Evolutionary conservation across 2,329 filamentous ascomycete species (phyloP), one percentile per base, ranked within the genome.

Genomic region (Epichloe sylvatica): DNA sequence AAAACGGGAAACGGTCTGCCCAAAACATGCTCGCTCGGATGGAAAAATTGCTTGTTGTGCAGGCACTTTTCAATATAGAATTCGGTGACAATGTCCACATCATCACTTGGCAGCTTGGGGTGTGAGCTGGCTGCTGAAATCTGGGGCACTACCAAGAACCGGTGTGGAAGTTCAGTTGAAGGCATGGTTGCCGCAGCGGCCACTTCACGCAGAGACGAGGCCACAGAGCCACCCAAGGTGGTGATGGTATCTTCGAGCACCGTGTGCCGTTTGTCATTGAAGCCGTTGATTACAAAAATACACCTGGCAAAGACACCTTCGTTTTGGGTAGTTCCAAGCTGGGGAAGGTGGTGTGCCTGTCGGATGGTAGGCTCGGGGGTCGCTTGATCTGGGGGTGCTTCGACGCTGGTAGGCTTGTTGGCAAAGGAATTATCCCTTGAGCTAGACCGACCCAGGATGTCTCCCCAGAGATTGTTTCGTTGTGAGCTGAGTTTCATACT

Each of bases 61-160:
- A 98, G 70, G 62, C 91, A 97, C 45, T 81, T 80, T 67, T 98
- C 92, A 47, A 98, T 75, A 77, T 91, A 98, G 74, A 92, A 94
- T 61, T 95, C 89, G 11, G 89, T 97, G 34, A 94, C 81, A 41
- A 76, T 62, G 46, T 72, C 62, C 7, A 77, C 60, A 30, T 64
- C 54, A 19, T 67, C 69, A 44, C 68, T 63, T 4, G 59, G 58
- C 8, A 61, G 51, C 8, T 56, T 57, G 8, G 66, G 75, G 43
- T 74, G 72, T 0, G 68, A 67, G 1, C 70, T 65, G 1, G 73
- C 67, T 13, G 68, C 67, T 0, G 74, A 73, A 7, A 58, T 61
- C 52, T 80, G 77, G 2, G 77, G 76, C 1, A 81, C 75, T 41
- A 80, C 66, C 34, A 80, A 59, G 53, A 78, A 76, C 12, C 73